Base-by-base conservation (phyloP, 768 basidiomycete species). In the Floccularia luteovirens region DNA sequence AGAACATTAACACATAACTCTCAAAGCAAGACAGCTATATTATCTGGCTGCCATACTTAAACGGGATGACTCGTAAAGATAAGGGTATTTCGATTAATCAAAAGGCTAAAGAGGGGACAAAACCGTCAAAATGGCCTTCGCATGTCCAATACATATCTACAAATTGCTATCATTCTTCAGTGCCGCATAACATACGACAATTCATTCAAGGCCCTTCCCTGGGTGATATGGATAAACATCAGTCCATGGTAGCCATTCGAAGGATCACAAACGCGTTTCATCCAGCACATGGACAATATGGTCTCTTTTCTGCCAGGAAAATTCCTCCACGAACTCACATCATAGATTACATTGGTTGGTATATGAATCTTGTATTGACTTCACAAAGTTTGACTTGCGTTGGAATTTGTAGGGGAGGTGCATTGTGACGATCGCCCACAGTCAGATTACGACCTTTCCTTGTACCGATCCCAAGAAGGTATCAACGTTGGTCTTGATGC, bases 391-490 rank as follows among this genome's bases (percentile, higher is more conserved):
- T n/a, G n/a, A n/a, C n/a, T n/a, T n/a, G n/a, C n/a, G n/a, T n/a
- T n/a, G n/a, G n/a, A n/a, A n/a, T n/a, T n/a, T 35, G 12, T 50
- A 72, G 90, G 91, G 19, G 77, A 92, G 55, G 70, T 93, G 14
- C 92, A 97, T 55, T 77, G 77, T 48, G 78, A 91, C 46, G 76
- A 77, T 30, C 75, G 86, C 38, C 68, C 67, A 19, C 61, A 70
- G 23, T 85, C 85, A n/a, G 82, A 93, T 58, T 94, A 94, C 54
- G 92, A 94, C 59, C 65, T 94, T 19, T 90, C 82, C 11, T 69
- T 94, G n/a, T 67, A 74, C 55, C 81, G 79, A 24, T 61, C 71
- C 36, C 60, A 64, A 42, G 65, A 70, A 38, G 77, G 75, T 5
- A 53, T 73, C 28, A 81, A 67, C 51, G 73, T 92, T 14, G 91